These are phyloP conservation scores for Lentinus tigrinus DNA, from an alignment of 768 basidiomycete genomes.

Conservation along the genomic window DNA sequence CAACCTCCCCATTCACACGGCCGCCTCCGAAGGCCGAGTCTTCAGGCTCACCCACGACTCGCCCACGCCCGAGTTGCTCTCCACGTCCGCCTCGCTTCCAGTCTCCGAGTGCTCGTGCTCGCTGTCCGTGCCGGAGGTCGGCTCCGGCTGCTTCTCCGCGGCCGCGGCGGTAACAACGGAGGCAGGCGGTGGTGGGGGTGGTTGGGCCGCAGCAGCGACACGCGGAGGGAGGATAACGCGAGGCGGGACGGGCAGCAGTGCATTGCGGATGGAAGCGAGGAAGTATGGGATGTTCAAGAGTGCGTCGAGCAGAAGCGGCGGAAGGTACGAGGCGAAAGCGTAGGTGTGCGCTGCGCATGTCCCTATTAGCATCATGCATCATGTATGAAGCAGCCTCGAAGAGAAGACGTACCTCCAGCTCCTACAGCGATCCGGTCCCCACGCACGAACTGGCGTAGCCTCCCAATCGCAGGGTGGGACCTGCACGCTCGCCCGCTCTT, in stretches of 20 bases:
- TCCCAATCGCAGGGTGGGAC: conserved; percentile 43
- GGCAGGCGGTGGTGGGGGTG: conserved; percentile 26
- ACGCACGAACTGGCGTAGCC: conserved; percentile 53
- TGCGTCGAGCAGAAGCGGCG: conserved; percentile 58
- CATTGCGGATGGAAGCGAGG: conserved; percentile 61
- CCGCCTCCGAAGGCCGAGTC: conserved; percentile 6
- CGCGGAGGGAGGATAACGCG: conserved; percentile 29
- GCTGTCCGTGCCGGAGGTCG: conserved; percentile 11
- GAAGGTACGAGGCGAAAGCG: conserved; percentile 66
- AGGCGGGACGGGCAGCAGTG: conserved; percentile 53
- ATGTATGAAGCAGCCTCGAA: background rate
- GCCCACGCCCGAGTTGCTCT: conserved; percentile 58
- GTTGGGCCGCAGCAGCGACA: conserved; percentile 27
- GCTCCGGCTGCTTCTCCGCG: conserved; percentile 8
- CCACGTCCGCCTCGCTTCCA: conserved; percentile 66
- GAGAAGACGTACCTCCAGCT: conserved; percentile 65
- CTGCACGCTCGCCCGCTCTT: conserved; percentile 31
- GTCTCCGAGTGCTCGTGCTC: conserved; percentile 38
- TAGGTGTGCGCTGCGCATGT: conserved; percentile 62
- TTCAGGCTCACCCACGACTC: conserved; percentile 72
- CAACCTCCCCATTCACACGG: background rate
- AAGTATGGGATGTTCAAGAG: conserved; percentile 67
- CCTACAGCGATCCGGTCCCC: conserved; percentile 74
- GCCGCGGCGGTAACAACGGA: background rate
- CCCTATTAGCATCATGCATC: background rate